Evolutionary conservation across 129 eudicot species (phyloP), one percentile per base, ranked within the genome.

Genomic region (Dittrichia graveolens): DNA sequence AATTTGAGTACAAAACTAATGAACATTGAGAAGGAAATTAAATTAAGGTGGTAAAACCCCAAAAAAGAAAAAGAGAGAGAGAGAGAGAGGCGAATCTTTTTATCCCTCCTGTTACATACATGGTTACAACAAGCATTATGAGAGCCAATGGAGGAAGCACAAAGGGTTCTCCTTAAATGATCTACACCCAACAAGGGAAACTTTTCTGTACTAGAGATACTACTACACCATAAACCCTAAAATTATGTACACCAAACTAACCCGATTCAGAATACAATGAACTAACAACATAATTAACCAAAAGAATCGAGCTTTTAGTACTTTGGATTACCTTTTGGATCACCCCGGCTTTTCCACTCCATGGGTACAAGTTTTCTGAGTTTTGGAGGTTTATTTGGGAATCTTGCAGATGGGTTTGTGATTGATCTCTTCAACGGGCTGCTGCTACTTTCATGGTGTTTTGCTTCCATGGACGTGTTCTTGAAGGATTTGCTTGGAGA

Each of bases 401-500:
- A 50, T 71, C 85, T 83, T 14, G 59, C 71, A 6, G 91, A 92
- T 12, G 91, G 86, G 71, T 64, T 75, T 59, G 77, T 74, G 69
- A 37, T 70, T 6, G 91, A 67, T 35, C 83, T 85, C 82, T 90
- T 90, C 79, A 83, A 64, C 0, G 67, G 45, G 19, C 70, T 69
- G 62, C 66, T 45, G 71, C 76, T 78, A 11, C 71, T 71, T 69
- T 75, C 83, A 50, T 55, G 65, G 43, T 66, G 78, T 79, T 79
- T 61, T 38, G 78, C 41, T 79, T 72, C 87, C 37, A 60, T 67
- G 35, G 71, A 15, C 14, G 78, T n/a, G 3, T 71, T 90, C 75
- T 79, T 82, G 49, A 83, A 65, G 7, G 67, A 14, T 79, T 87
- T 88, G 71, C 62, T 64, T n/a, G 92, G 90, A 34, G 96, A 87